Percentiles rank a stretch among this genome's conserved stretches.
These are phyloP conservation scores for Pseudogymnoascus sp. DNA, from an alignment of 2,329 filamentous ascomycete species.

Conservation along the genomic window DNA sequence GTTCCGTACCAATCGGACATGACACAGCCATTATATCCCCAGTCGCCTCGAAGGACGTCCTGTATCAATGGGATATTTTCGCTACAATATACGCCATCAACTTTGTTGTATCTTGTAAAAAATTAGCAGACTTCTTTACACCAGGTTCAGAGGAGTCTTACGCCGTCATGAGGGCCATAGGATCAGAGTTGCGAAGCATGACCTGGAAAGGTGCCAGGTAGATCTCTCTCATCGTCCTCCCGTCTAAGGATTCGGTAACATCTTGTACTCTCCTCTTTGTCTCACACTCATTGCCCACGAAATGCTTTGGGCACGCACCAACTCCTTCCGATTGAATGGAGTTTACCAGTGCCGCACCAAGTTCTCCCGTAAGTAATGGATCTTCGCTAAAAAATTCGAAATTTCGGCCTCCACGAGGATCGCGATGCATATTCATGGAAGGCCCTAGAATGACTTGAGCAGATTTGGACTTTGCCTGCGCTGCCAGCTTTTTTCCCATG, in stretches of 20 bases:
- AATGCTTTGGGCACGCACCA: constrained; percentile 27
- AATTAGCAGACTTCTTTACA: not conserved
- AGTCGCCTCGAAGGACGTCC: constrained; percentile 27
- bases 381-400: constrained; percentile 27
- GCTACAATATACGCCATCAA: constrained; percentile 25
- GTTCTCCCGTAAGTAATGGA: constrained; percentile 25
- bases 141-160: not conserved
- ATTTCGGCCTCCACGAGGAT: constrained; percentile 24
- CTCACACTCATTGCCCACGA: constrained; percentile 28
- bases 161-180: constrained; percentile 25
- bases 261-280: constrained; percentile 23
- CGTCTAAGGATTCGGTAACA: constrained; percentile 22
- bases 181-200: constrained; percentile 19
- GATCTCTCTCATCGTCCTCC: constrained; percentile 23
- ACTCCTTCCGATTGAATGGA: constrained; percentile 24
- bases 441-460: constrained; percentile 16
- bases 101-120: constrained; percentile 24
- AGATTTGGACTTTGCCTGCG: constrained; percentile 24
- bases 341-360: constrained; percentile 22
- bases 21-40: constrained; percentile 27
- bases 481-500: constrained; percentile 22
- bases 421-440: constrained; percentile 17
- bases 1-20: constrained; percentile 30
- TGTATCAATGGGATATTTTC: constrained; percentile 24
- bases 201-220: constrained; percentile 25